phyloP scores from a whole-genome alignment of 768 basidiomycete genomes.

The Tylopilus sp. region DNA sequence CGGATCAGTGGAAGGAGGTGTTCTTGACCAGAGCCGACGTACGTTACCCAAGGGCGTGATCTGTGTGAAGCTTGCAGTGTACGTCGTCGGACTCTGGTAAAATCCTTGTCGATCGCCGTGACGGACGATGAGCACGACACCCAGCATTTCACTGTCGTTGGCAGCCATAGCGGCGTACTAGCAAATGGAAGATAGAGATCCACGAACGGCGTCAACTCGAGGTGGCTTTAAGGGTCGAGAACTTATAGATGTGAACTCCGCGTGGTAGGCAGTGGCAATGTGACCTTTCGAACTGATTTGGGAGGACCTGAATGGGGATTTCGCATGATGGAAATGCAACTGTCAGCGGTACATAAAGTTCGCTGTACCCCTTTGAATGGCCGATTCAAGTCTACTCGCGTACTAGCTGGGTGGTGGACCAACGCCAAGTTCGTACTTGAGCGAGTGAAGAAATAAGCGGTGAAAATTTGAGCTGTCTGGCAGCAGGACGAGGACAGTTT shows the following conservation, averaged over 20 bases:
- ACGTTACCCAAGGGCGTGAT: conserved; percentile 71
- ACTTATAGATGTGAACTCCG: neutral
- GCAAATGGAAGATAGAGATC: neutral
- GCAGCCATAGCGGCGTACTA: conserved; percentile 18
- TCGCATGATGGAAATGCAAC: too few relatives aligned
- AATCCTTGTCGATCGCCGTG: conserved; percentile 66
- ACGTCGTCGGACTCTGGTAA: conserved; percentile 59
- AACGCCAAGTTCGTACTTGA: too few relatives aligned
- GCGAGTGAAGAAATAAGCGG: too few relatives aligned
- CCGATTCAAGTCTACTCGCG: too few relatives aligned
- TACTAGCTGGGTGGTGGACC: too few relatives aligned
- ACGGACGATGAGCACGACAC: conserved; percentile 53
- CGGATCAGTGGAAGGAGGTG: neutral
- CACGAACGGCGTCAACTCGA: neutral
- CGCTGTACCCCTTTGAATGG: too few relatives aligned
- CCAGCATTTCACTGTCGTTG: conserved; percentile 38
- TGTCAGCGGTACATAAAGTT: too few relatives aligned
- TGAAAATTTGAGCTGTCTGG: too few relatives aligned
- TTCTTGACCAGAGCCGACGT: conserved; percentile 11
- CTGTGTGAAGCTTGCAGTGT: conserved; percentile 52
- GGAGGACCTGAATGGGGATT: too few relatives aligned
- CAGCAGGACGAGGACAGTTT: too few relatives aligned
- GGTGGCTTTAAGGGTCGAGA: neutral
- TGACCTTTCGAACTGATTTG: too few relatives aligned
- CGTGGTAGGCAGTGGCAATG: neutral